phyloP scores from a whole-genome alignment of 345 rosid genomes.

The Anastatica hierochuntica region DNA sequence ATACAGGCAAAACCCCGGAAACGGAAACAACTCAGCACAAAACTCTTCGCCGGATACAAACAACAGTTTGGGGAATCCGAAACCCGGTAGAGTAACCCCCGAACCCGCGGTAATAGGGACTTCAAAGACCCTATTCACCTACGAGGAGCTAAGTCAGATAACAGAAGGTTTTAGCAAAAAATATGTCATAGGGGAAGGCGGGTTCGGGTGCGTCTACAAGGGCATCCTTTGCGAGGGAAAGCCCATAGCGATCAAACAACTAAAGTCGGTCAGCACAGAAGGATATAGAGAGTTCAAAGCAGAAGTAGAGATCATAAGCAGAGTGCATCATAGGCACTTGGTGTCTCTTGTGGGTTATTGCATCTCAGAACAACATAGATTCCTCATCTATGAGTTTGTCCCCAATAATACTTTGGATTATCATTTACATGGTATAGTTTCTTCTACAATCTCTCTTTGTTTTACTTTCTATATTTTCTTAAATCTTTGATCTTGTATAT shows the following conservation, averaged over 20 bases:
- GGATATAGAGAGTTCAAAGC: constrained; percentile 31
- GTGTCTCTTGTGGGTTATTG: constrained; percentile 66
- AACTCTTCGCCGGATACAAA: constrained; percentile 29
- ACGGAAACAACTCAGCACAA: constrained; percentile 25
- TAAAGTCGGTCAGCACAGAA: constrained; percentile 27
- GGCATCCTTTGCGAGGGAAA: constrained; percentile 34
- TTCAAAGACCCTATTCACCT: constrained; percentile 36
- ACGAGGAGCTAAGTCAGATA: constrained; percentile 49
- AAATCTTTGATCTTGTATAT: neutral
- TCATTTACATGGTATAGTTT: constrained; percentile 36
- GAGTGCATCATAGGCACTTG: constrained; percentile 38
- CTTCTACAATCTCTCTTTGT: too few relatives aligned
- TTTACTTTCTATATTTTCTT: too few relatives aligned
- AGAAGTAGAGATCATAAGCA: constrained; percentile 32
- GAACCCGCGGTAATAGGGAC: constrained; percentile 33
- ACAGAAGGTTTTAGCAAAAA: constrained; percentile 23
- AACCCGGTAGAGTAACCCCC: too few relatives aligned
- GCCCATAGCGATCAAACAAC: constrained; percentile 61
- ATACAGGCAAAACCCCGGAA: constrained; percentile 23
- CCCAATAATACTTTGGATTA: constrained; percentile 28
- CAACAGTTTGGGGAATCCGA: too few relatives aligned
- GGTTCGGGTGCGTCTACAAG: constrained; percentile 29
- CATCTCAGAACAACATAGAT: constrained; percentile 29
- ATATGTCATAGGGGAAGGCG: constrained; percentile 27
- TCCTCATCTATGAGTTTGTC: constrained; percentile 30